Evolutionary conservation across 371 early-diverging fungal species (phyloP).

Genomic region (Zopfochytrium polystomum): DNA sequence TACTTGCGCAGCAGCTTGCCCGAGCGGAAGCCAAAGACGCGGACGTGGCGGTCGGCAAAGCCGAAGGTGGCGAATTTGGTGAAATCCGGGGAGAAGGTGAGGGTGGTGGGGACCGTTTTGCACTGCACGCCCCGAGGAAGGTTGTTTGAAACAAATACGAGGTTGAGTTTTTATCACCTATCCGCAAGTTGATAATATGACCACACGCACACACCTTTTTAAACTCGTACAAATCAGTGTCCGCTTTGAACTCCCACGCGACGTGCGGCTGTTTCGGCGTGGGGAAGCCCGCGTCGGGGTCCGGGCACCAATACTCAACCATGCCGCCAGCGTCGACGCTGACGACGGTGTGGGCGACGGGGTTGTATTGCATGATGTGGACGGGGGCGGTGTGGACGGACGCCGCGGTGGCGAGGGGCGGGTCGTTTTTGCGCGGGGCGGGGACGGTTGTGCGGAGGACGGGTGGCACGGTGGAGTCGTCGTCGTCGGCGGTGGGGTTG

Average conservation of each 20-base stretch:
- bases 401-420: too few species aligned
- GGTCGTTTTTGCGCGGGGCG: too few species aligned
- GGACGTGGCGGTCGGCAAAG: conserved; percentile 76
- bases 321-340: conserved; percentile 82
- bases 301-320: conserved; percentile 88
- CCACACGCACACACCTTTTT: conserved; percentile 78
- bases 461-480: conserved; percentile 4
- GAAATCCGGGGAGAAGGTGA: conserved; percentile 70
- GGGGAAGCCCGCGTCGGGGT: conserved; percentile 38
- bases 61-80: conserved; percentile 83
- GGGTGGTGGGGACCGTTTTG: background rate
- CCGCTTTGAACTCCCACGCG: conserved; percentile 77
- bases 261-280: conserved; percentile 56
- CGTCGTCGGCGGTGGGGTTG: background rate
- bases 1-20: conserved; percentile 87
- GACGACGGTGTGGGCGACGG: conserved; percentile 70
- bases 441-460: too few species aligned
- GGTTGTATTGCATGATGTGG: conserved; percentile 75
- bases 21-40: conserved; percentile 78
- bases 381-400: conserved; percentile 76
- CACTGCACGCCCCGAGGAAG: too few species aligned
- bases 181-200: too few species aligned
- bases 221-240: conserved; percentile 93
- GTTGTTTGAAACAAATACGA: too few species aligned
- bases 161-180: too few species aligned